Conservation (phyloP, 1,284 basidiomycete genomes). For the Tranzscheliella williamsii region DNA sequence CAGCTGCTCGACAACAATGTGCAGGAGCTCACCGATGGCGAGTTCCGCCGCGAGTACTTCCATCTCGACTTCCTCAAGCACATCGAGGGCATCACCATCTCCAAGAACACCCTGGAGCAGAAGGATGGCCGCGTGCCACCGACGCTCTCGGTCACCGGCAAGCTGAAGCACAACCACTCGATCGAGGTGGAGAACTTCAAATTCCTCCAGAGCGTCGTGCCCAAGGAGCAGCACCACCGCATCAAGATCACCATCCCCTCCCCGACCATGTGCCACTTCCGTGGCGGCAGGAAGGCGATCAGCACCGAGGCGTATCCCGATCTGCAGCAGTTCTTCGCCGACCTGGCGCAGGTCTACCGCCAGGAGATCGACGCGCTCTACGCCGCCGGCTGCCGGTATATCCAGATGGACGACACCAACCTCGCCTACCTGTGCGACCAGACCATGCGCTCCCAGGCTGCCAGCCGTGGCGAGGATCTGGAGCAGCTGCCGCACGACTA, state of each 20-base stretch:
- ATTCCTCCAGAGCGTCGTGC: conserved; percentile 56
- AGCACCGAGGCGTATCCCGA: conserved; percentile 67
- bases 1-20: conserved; percentile 67
- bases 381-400: conserved; percentile 70
- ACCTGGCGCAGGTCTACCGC: conserved; percentile 72
- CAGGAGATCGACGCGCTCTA: conserved; percentile 75
- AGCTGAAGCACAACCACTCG: conserved; percentile 43
- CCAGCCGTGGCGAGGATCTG: conserved; percentile 36
- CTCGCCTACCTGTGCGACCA: conserved; percentile 59
- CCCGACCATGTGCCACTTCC: conserved; percentile 62
- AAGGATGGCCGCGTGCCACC: conserved; percentile 36
- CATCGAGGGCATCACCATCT: conserved; percentile 38
- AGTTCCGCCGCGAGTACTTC: conserved; percentile 61
- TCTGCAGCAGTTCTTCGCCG: conserved; percentile 75
- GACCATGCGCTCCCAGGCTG: conserved; percentile 33
- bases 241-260: conserved; percentile 77
- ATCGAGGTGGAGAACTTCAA: conserved; percentile 60
- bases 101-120: conserved; percentile 48
- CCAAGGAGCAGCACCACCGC: conserved; percentile 54
- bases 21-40: conserved; percentile 69
- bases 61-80: conserved; percentile 48
- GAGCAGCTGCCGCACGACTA: conserved; percentile 34
- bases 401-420: conserved; percentile 69
- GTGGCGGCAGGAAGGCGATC: conserved; percentile 42
- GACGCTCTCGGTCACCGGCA: conserved; percentile 61